Conservation (phyloP, 345 rosid species). For the Angophora floribunda region DNA sequence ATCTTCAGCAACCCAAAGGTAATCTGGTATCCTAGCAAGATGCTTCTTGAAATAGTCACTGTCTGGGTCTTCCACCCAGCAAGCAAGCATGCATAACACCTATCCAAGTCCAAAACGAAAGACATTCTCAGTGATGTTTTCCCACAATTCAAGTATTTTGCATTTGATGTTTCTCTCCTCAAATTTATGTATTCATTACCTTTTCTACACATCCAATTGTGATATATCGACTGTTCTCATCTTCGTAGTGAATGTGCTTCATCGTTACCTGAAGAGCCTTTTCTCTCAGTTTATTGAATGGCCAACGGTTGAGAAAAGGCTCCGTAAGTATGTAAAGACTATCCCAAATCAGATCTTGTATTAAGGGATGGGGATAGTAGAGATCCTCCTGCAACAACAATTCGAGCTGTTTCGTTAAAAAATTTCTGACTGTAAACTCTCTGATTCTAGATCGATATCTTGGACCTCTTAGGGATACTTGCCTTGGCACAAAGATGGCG, state of each 20-base stretch:
- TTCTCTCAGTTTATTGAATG: constrained; percentile 18
- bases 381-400: constrained; percentile 20
- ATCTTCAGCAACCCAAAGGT: constrained; percentile 59
- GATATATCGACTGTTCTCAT: constrained; percentile 26
- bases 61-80: constrained; percentile 64
- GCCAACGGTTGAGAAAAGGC: constrained; percentile 35
- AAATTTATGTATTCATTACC: not conserved
- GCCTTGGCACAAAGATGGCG: constrained; percentile 14
- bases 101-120: constrained; percentile 1
- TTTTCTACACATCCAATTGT: constrained; percentile 31
- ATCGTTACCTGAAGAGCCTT: constrained; percentile 20
- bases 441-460: not conserved
- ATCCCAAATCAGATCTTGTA: constrained; percentile 31
- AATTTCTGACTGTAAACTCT: not conserved
- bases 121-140: not conserved
- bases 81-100: constrained; percentile 48
- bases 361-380: constrained; percentile 7
- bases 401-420: not conserved
- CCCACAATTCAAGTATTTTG: not conserved
- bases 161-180: not conserved
- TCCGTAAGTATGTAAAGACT: constrained; percentile 15
- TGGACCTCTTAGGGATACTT: not conserved
- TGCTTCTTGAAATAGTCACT: constrained; percentile 46
- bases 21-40: constrained; percentile 42
- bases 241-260: constrained; percentile 31